These are phyloP conservation scores for Pisolithus tinctorius DNA, from an alignment of 768 basidiomycete genomes.

Conservation along the genomic window DNA sequence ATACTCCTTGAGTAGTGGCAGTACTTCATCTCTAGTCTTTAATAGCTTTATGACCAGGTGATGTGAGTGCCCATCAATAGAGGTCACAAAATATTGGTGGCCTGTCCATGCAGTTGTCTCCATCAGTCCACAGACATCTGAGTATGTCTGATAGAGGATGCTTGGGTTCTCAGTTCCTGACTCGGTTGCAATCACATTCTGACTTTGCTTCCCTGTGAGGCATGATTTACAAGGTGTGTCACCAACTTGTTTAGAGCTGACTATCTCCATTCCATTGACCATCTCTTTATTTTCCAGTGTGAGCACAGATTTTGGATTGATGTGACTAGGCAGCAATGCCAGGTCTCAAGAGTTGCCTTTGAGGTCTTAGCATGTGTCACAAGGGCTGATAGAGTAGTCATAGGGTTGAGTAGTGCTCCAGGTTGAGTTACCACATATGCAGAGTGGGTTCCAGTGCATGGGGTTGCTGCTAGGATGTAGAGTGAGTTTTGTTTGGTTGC, in stretches of 20 bases:
- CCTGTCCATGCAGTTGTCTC: constrained; percentile 3
- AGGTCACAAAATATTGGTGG: constrained; percentile 13
- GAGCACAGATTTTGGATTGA: background rate
- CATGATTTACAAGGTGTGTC: constrained; percentile 11
- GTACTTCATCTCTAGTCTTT: constrained; percentile 3
- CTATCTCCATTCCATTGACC: constrained; percentile 3
- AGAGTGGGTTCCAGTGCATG: background rate
- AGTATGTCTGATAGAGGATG: constrained; percentile 4
- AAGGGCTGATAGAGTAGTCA: background rate
- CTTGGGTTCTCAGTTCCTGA: constrained; percentile 1
- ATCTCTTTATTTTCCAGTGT: constrained; percentile 1
- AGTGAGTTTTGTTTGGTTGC: background rate
- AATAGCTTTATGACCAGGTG: constrained; percentile 8
- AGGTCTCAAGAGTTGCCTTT: background rate
- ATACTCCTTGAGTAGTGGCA: constrained; percentile 8
- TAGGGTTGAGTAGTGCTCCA: background rate
- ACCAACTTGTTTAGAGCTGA: background rate
- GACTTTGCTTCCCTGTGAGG: constrained; percentile 18
- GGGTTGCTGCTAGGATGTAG: constrained; percentile 1
- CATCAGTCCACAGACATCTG: constrained; percentile 17
- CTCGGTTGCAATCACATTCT: constrained; percentile 5
- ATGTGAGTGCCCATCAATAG: constrained; percentile 15
- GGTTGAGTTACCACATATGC: background rate
- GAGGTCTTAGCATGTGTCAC: background rate
- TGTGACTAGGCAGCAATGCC: constrained; percentile 1